Evolutionary conservation across 2,329 filamentous ascomycete species (phyloP), one percentile per base, ranked within the genome.

Genomic region (Dactylella cylindrospora): DNA sequence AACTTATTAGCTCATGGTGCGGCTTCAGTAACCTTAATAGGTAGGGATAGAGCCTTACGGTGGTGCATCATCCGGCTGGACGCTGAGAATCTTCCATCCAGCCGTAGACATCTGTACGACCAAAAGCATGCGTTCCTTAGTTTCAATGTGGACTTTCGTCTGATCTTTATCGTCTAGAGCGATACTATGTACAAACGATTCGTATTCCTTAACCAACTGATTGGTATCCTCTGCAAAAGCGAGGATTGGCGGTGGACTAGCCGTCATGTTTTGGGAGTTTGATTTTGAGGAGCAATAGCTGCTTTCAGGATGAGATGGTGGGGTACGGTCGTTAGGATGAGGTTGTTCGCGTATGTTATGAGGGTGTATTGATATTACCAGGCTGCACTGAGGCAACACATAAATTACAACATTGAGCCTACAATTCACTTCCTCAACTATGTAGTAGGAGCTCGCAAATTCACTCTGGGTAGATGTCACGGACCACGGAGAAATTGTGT

Each of bases 151-250:
- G 25, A 64, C 19, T 17, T 29, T 26, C 5, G 32, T 28, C 15
- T 38, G 10, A 25, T 64, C 43, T 9, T 36, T 22, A 3, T 57
- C 59, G 39, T 64, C 59, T 17, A 19, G 13, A n/a, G 22, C 46
- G 36, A 64, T 53, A 10, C 23, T 19, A 23, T 64, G 45, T 15
- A 64, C 44, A 13, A 64, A 57, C 4, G 31, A 35, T 28, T 41
- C 44, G 26, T 64, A 64, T 51, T 64, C 59, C 29, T 33, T 39
- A 19, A 41, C 26, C 22, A 64, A 40, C n/a, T 57, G 51, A 13
- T 10, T 44, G 10, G 44, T 57, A 28, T 64, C 59, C 33, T 64
- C 51, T 15, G 51, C 59, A n/a, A 64, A 64, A 22, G 50, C 28
- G 13, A 38, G 59, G 12, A 64, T 41, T 2, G 59, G 51, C 17